phyloP scores from a whole-genome alignment of 106 monocot genomes.

The Dendrobium catenatum region DNA sequence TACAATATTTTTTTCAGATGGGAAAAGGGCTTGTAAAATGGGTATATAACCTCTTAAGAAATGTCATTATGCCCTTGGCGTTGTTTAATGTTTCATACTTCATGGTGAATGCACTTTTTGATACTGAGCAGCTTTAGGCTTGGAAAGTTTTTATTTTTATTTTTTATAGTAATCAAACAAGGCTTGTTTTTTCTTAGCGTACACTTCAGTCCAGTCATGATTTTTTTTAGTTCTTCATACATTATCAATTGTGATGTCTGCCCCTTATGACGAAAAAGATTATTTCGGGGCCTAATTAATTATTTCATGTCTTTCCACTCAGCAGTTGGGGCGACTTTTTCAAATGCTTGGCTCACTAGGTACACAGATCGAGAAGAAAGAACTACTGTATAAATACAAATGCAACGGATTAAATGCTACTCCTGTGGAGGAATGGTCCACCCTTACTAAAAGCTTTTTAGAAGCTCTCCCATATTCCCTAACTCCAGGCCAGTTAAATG shows the following conservation, averaged over 20 bases:
- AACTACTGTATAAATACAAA: conserved; percentile 63
- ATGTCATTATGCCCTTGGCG: neutral
- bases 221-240: neutral
- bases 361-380: conserved; percentile 64
- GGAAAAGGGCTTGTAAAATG: neutral
- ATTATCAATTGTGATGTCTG: neutral
- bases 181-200: neutral
- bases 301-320: conserved; percentile 7
- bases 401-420: conserved; percentile 43
- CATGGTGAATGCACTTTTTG: neutral
- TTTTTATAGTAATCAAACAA: neutral
- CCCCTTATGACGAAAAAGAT: neutral
- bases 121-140: neutral
- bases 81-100: neutral
- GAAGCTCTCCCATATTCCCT: conserved; percentile 81
- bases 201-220: neutral
- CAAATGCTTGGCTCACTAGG: conserved; percentile 91
- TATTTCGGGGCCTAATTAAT: neutral
- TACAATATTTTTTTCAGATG: neutral
- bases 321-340: conserved; percentile 81
- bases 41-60: neutral
- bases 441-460: conserved; percentile 56
- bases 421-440: conserved; percentile 57
- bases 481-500: conserved; percentile 82
- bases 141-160: neutral